Conservation (phyloP, 2,329 filamentous ascomycete genomes). For the Phyllosticta citrichinensis region DNA sequence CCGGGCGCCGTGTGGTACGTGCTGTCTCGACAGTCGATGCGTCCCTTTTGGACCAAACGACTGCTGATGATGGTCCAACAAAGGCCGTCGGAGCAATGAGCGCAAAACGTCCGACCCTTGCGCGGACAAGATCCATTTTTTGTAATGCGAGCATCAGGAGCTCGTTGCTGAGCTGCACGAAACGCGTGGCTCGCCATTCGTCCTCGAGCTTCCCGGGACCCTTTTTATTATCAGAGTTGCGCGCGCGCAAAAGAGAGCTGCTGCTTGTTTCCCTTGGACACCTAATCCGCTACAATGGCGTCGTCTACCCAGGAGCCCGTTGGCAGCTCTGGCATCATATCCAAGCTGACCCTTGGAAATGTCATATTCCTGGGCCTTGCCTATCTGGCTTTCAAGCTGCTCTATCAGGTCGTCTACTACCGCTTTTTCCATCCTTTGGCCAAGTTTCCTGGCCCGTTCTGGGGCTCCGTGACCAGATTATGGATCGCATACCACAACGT, state of each 20-base stretch:
- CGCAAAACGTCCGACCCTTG: not conserved
- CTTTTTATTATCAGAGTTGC: constrained; percentile 4
- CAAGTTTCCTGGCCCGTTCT: constrained; percentile 46
- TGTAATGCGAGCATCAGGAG: not conserved
- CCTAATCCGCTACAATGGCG: constrained; percentile 3
- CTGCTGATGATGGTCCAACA: not conserved
- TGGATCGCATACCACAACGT: constrained; percentile 46
- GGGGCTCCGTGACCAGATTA: constrained; percentile 41
- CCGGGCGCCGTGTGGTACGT: not conserved
- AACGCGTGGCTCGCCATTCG: constrained; percentile 1
- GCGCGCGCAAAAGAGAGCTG: too few species aligned
- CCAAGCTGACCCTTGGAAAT: constrained; percentile 5
- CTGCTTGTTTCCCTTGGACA: not conserved
- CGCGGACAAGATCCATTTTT: constrained; percentile 2
- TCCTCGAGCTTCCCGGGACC: not conserved
- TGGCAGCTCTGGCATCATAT: not conserved
- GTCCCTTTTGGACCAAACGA: not conserved
- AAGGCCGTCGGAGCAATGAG: constrained; percentile 3
- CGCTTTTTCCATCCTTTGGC: constrained; percentile 43
- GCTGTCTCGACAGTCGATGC: not conserved
- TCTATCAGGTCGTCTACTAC: constrained; percentile 32
- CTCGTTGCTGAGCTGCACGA: not conserved
- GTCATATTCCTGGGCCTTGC: constrained; percentile 9
- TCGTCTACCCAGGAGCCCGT: not conserved
- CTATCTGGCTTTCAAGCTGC: constrained; percentile 12